A percentile compares a stretch with the other conserved stretches of the same genome.
phyloP scores from a whole-genome alignment of 106 monocot species.

The Posidonia australis region DNA sequence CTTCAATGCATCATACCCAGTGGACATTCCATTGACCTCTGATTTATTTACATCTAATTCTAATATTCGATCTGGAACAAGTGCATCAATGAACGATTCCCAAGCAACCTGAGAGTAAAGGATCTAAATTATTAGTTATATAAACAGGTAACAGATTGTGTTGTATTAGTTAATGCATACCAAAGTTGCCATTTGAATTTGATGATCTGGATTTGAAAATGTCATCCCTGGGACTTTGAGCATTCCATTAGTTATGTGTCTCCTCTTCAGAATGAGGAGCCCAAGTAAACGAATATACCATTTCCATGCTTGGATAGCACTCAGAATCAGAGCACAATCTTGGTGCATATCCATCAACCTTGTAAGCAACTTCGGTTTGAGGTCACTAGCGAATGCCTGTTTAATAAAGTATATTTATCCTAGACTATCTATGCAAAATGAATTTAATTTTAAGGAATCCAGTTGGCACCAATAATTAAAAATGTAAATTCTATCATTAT shows the following conservation, averaged over 20 bases:
- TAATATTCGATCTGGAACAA: not conserved
- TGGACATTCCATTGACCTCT: too few relatives aligned
- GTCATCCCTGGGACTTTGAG: not conserved
- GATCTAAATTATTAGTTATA: too few relatives aligned
- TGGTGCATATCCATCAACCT: not conserved
- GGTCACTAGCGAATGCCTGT: not conserved
- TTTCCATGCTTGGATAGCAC: slow-evolving; percentile 7
- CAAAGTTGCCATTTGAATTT: not conserved
- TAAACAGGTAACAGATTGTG: too few relatives aligned
- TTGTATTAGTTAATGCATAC: too few relatives aligned
- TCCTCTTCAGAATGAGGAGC: not conserved
- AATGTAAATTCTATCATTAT: too few relatives aligned
- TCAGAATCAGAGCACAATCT: not conserved
- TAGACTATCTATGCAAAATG: too few relatives aligned
- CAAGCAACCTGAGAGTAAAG: not conserved
- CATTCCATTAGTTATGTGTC: not conserved
- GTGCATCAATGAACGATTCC: not conserved
- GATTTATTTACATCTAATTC: too few relatives aligned
- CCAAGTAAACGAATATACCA: slow-evolving; percentile 4
- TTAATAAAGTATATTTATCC: too few relatives aligned
- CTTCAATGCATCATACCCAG: too few relatives aligned
- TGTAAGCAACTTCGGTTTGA: not conserved
- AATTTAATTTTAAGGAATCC: too few relatives aligned
- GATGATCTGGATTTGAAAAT: not conserved
- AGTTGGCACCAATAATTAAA: too few relatives aligned